Conservation (phyloP, 139 green algal species). For the Haematococcus lacustris region DNA sequence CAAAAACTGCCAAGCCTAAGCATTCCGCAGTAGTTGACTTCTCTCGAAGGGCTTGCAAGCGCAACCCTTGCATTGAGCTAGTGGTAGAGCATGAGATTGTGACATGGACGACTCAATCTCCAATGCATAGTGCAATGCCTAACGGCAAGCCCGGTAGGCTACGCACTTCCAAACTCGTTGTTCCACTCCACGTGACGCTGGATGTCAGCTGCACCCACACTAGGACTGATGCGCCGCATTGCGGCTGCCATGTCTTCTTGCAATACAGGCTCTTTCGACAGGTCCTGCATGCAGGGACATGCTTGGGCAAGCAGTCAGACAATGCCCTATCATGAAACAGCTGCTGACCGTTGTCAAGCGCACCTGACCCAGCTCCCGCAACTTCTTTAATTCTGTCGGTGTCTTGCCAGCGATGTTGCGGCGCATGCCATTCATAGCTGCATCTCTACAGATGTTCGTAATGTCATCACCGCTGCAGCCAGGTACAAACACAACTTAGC, state of each 20-base stretch:
- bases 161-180: slow-evolving; percentile 8
- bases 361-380: slow-evolving; percentile 35
- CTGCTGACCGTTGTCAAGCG: too few species aligned
- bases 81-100: not conserved
- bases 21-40: too few species aligned
- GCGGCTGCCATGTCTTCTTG: slow-evolving; percentile 59
- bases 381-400: slow-evolving; percentile 57
- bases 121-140: too few species aligned
- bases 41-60: too few species aligned
- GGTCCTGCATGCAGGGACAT: slow-evolving; percentile 23
- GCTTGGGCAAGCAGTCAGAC: not conserved
- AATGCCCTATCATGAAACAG: too few species aligned
- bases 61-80: not conserved
- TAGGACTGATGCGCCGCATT: slow-evolving; percentile 74
- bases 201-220: slow-evolving; percentile 69
- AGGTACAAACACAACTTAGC: not conserved
- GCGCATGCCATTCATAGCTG: slow-evolving; percentile 86
- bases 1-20: too few species aligned
- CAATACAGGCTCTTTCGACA: slow-evolving; percentile 44
- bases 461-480: slow-evolving; percentile 72
- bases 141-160: too few species aligned
- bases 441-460: slow-evolving; percentile 84
- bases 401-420: slow-evolving; percentile 68
- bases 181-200: slow-evolving; percentile 73
- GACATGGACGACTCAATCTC: too few species aligned